Conservation (phyloP, 2,329 filamentous ascomycete genomes). For the Stemphylium beticola region DNA sequence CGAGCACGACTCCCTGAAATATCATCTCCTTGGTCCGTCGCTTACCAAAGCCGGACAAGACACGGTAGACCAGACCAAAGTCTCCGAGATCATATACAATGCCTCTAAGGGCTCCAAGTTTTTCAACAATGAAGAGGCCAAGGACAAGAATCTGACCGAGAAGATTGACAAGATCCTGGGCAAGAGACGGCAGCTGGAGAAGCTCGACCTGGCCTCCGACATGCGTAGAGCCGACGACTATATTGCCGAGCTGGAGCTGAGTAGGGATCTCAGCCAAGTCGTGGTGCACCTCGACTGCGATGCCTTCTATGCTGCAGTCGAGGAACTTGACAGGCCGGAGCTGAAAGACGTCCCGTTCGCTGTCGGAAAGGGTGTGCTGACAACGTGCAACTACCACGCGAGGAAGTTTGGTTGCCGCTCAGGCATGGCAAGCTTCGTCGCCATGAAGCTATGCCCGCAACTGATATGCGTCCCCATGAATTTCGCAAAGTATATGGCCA, state of each 20-base stretch:
- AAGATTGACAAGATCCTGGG: constrained; percentile 83
- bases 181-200: constrained; percentile 77
- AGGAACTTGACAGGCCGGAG: constrained; percentile 76
- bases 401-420: constrained; percentile 88
- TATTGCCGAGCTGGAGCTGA: constrained; percentile 77
- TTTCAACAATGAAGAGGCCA: constrained; percentile 87
- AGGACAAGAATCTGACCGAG: constrained; percentile 79
- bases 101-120: constrained; percentile 96
- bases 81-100: constrained; percentile 96
- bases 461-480: constrained; percentile 83
- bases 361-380: constrained; percentile 76
- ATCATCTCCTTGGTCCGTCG: constrained; percentile 86
- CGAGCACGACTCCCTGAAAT: constrained; percentile 76
- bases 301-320: constrained; percentile 95
- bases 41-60: constrained; percentile 94
- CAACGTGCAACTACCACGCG: constrained; percentile 85
- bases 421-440: constrained; percentile 96
- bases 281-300: constrained; percentile 96
- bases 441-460: constrained; percentile 89
- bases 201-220: constrained; percentile 74
- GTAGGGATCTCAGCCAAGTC: constrained; percentile 80
- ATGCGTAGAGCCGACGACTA: constrained; percentile 79
- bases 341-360: constrained; percentile 87
- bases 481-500: constrained; percentile 88
- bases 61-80: constrained; percentile 89